Base-by-base conservation (phyloP, 768 basidiomycete species). In the Rossbeevera mucosa region DNA sequence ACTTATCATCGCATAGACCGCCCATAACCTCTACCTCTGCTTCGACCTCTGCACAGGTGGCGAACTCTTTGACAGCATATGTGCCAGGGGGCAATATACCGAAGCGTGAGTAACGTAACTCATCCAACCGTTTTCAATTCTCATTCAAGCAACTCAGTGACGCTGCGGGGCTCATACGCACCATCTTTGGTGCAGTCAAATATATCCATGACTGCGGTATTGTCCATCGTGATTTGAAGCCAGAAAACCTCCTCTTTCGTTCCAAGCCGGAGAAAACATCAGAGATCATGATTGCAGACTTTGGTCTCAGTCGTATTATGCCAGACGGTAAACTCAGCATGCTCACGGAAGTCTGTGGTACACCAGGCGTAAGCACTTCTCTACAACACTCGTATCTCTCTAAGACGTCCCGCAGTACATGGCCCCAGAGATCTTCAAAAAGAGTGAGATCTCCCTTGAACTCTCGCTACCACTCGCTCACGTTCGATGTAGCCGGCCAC, bases 41-140 rank as follows among this genome's bases (percentile, higher is more conserved):
- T 96, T 96, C 71, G 95, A 98, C 71, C 82, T 97, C 8, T 98
- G 95, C 75, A 94, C 91, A 2, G 94, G 94, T 47, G 94, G 95
- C 41, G 95, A 99, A 71, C 83, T 99, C n/a, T 98, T 99, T 63
- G 95, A 99, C 70, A 82, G 95, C 46, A 98, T 99, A 75, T 98
- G 95, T 64, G 92, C 93, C 26, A 92, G 94, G 70, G 94, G 93
- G 47, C 92, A 92, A 67, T 98, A 96, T 70, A 94, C 92, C 64
- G 95, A 99, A 72, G 85, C 83, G 91, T 92, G 58, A 61, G 84
- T 73, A 4, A 12, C 38, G 50, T 24, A 6, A 24, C 40, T 28
- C 24, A 43, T 31, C 38, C 25, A n/a, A 51, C 14, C n/a, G 13
- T 38, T 21, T 53, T 44, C 22, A 28, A 44, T 44, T 71, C 61